Base-by-base conservation (phyloP, 352 stramenopile species). In the Pythium vanterpoolii region DNA sequence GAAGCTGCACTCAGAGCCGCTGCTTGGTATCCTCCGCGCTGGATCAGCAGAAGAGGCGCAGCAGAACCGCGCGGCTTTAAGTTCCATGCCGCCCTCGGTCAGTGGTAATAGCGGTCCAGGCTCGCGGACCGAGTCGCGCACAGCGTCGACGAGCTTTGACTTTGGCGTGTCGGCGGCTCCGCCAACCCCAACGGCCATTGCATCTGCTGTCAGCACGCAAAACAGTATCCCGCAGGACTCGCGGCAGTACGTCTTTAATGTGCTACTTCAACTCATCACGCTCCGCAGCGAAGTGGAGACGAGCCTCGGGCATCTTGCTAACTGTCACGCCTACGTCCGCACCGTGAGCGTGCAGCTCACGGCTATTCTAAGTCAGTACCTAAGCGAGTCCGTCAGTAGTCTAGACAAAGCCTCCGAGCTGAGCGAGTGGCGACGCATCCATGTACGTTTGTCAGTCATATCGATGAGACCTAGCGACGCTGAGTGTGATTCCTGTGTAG, bases 201-300 rank as follows among this genome's bases (percentile, higher is more conserved):
- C 62, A 64, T 62, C 62, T 28, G 52, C 62, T 16, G 57, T 71
- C 5, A 69, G 31, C 47, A 21, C 30, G 0, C 26, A 57, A 26
- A 61, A 59, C 34, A 66, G 24, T 30, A 72, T 74, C 28, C 77
- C 76, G 3, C 78, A 76, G 5, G 77, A 90, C 30, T 77, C 73
- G 11, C 79, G 81, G 0, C 83, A 90, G 56, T 92, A 94, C 56
- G 76, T 94, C 1, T 92, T 94, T 51, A 87, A 86, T 49, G 77
- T 94, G 31, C 72, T 92, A 3, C 47, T 92, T 36, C 77, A 89
- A 54, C 66, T 94, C 18, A 89, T 94, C 52, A 87, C 75, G 16
- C 44, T 90, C 39, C 77, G 81, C 26, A 86, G 79, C 45, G 80
- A 92, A 34, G 64, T 92, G 9, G 81, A 93, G 53, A 84, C 69